Evolutionary conservation across 2,329 filamentous ascomycete genomes (phyloP).

Genomic region (Sphaerostilbella broomeana): DNA sequence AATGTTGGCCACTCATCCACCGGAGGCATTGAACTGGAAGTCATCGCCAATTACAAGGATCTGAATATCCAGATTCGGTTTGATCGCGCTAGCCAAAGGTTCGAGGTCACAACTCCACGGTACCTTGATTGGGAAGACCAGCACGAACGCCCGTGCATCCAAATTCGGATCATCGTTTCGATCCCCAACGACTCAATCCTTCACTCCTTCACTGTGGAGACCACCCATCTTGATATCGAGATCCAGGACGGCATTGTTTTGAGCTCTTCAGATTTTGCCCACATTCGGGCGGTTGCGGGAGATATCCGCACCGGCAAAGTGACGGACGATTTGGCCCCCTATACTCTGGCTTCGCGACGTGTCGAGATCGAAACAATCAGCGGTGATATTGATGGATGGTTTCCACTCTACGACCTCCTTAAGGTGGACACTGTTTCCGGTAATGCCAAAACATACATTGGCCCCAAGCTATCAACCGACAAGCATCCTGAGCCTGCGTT

Average conservation of each 20-base stretch:
- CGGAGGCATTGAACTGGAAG: constrained; percentile 38
- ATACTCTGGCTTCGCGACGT: constrained; percentile 36
- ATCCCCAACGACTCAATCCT: constrained; percentile 36
- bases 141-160: constrained; percentile 36
- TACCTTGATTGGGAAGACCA: constrained; percentile 27
- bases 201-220: constrained; percentile 29
- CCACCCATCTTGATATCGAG: constrained; percentile 34
- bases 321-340: constrained; percentile 26
- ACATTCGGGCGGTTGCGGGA: constrained; percentile 33
- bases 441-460: constrained; percentile 33
- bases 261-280: constrained; percentile 21
- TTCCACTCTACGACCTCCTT: constrained; percentile 45
- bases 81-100: constrained; percentile 29
- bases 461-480: constrained; percentile 33
- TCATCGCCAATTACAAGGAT: constrained; percentile 38
- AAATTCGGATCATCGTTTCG: constrained; percentile 41
- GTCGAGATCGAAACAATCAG: constrained; percentile 38
- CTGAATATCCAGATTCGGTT: constrained; percentile 30
- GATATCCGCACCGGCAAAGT: constrained; percentile 29
- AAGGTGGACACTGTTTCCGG: constrained; percentile 40
- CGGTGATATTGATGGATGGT: constrained; percentile 40
- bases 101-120: constrained; percentile 35
- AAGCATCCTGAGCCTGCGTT: constrained; percentile 32
- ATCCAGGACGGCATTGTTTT: constrained; percentile 36
- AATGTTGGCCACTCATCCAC: constrained; percentile 25